Evolutionary conservation across 2,329 filamentous ascomycete species (phyloP).

Genomic region (Fusarium penzigii): DNA sequence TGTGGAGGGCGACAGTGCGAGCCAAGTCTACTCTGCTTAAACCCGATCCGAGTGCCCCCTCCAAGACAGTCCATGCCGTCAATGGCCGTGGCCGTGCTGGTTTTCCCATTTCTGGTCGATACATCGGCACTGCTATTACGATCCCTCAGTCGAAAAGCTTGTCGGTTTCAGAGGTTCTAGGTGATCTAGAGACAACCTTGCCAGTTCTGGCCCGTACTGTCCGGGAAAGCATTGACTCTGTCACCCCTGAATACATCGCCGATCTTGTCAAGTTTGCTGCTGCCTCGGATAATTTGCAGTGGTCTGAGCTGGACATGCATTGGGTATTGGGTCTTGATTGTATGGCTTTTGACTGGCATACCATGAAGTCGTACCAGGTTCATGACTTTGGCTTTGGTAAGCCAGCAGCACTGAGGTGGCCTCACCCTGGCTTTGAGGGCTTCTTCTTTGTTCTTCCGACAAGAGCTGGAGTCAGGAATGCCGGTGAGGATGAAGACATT

Average conservation of each 20-base stretch:
- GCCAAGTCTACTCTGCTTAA: constrained; percentile 9
- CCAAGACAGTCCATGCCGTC: constrained; percentile 14
- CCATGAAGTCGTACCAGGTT: constrained; percentile 4
- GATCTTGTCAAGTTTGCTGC: constrained; percentile 7
- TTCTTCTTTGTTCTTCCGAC: constrained; percentile 10
- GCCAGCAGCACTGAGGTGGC: constrained; percentile 8
- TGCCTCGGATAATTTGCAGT: background rate
- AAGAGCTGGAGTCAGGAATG: background rate
- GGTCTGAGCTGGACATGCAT: constrained; percentile 3
- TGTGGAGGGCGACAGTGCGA: constrained; percentile 12
- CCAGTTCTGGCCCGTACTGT: background rate
- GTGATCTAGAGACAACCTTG: background rate
- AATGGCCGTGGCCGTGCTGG: constrained; percentile 7
- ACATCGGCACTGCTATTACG: constrained; percentile 6
- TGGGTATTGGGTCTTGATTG: constrained; percentile 3
- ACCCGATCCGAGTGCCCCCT: background rate
- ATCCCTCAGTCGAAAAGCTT: constrained; percentile 3
- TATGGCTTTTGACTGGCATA: constrained; percentile 12
- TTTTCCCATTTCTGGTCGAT: constrained; percentile 8
- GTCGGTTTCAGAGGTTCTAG: constrained; percentile 4
- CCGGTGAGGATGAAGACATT: constrained; percentile 2
- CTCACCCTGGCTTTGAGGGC: constrained; percentile 3
- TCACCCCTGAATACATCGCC: constrained; percentile 1
- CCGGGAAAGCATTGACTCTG: constrained; percentile 5
- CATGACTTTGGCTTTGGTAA: constrained; percentile 15